Conservation (phyloP, 305 asterid genomes). For the Fraxinus albicans region DNA sequence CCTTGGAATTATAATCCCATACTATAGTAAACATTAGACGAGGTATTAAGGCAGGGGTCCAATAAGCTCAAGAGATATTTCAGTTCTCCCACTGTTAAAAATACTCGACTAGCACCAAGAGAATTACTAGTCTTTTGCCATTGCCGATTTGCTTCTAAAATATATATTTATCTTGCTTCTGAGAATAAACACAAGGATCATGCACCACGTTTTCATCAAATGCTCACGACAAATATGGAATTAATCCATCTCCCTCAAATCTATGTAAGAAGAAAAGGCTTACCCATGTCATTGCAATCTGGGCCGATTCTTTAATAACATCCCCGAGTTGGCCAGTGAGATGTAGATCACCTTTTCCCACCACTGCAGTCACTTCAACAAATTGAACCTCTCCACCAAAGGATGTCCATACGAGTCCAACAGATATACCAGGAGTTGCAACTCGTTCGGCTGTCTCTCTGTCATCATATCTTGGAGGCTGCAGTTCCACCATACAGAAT, state of each 20-base stretch:
- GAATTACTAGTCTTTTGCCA: neutral
- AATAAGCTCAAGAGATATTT: neutral
- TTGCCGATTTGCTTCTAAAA: neutral
- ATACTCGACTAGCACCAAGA: neutral
- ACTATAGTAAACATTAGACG: neutral
- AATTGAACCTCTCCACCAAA: slow-evolving; percentile 98
- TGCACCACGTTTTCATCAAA: slow-evolving; percentile 9
- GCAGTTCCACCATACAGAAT: slow-evolving; percentile 30
- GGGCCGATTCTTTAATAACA: slow-evolving; percentile 98
- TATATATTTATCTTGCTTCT: neutral
- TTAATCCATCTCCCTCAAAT: slow-evolving; percentile 7
- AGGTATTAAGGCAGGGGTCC: neutral
- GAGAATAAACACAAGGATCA: neutral
- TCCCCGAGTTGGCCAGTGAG: slow-evolving; percentile 99
- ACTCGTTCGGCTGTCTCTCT: slow-evolving; percentile 90
- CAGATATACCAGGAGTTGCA: slow-evolving; percentile 88
- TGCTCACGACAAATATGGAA: slow-evolving; percentile 9
- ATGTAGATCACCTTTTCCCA: slow-evolving; percentile 94
- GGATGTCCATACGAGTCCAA: slow-evolving; percentile 94
- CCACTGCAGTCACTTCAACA: slow-evolving; percentile 93
- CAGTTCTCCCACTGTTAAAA: neutral
- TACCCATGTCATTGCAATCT: slow-evolving; percentile 99
- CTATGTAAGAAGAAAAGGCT: slow-evolving; percentile 22
- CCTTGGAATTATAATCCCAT: neutral
- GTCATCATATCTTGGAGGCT: slow-evolving; percentile 95